phyloP scores from a whole-genome alignment of 2,329 filamentous ascomycete species.

The Penicillium freii region DNA sequence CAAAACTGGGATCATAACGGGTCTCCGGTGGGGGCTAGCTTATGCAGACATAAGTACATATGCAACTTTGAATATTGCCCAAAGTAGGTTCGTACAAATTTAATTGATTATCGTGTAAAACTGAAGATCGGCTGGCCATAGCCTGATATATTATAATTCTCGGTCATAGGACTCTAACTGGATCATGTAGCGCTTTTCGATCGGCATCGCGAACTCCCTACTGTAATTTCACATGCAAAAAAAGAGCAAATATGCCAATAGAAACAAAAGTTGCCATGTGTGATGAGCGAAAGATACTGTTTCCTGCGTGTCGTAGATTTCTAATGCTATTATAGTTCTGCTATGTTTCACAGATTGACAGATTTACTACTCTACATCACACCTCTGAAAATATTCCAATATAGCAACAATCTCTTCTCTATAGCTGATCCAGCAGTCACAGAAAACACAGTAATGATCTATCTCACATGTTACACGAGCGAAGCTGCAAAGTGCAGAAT shows the following conservation, averaged over 20 bases:
- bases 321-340: background rate
- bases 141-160: background rate
- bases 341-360: background rate
- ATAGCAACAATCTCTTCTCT: conserved; percentile 1
- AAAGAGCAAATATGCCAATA: background rate
- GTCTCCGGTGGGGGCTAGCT: background rate
- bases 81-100: background rate
- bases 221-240: background rate
- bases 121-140: background rate
- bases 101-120: background rate
- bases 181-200: background rate
- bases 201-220: background rate
- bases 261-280: no score
- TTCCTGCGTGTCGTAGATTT: no score
- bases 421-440: conserved; percentile 24
- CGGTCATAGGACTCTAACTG: background rate
- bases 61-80: background rate
- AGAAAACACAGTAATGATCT: conserved; percentile 9
- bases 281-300: background rate
- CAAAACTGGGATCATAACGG: background rate
- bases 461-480: conserved; percentile 11
- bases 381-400: background rate
- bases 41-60: background rate
- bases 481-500: conserved; percentile 5
- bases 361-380: background rate